These are phyloP conservation scores for Paecilomyces niveus DNA, from an alignment of 2,329 filamentous ascomycete genomes.

Conservation along the genomic window DNA sequence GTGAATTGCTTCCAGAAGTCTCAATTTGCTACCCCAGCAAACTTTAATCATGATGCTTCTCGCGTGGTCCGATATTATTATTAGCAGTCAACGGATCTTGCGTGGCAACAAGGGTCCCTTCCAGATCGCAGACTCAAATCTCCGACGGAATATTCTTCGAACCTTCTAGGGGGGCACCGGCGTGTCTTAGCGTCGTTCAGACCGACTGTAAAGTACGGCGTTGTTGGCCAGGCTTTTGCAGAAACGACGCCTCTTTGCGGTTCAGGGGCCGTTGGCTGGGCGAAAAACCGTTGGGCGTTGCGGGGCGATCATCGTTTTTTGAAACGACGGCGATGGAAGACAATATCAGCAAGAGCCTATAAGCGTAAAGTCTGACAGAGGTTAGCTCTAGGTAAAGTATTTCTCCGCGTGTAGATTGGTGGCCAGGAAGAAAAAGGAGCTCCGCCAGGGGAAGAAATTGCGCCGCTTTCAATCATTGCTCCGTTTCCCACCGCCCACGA, in stretches of 20 bases:
- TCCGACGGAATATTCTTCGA: not conserved
- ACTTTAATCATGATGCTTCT: not conserved
- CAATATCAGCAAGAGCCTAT: not conserved
- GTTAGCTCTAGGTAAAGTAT: not conserved
- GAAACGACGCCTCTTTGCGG: not conserved
- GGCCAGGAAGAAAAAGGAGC: not conserved
- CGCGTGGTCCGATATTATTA: not conserved
- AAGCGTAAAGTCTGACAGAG: not conserved
- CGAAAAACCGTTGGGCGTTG: not conserved
- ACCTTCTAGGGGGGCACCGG: not conserved
- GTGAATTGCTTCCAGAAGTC: not conserved
- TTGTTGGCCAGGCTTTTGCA: not conserved
- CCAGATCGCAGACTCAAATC: not conserved
- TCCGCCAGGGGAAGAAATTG: not conserved
- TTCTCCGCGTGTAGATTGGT: not conserved
- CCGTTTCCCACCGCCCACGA: not conserved
- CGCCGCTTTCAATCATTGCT: not conserved
- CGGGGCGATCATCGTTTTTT: not conserved
- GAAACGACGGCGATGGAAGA: not conserved
- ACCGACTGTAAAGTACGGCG: not conserved
- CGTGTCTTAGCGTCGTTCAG: not conserved
- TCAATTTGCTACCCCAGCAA: not conserved
- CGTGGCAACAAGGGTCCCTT: not conserved
- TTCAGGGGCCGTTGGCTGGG: not conserved
- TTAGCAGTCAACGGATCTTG: not conserved